Percentiles rank a stretch among this genome's conserved stretches.
Evolutionary conservation across 768 basidiomycete genomes (phyloP).

Genomic region (Candolleomyces aberdarensis): DNA sequence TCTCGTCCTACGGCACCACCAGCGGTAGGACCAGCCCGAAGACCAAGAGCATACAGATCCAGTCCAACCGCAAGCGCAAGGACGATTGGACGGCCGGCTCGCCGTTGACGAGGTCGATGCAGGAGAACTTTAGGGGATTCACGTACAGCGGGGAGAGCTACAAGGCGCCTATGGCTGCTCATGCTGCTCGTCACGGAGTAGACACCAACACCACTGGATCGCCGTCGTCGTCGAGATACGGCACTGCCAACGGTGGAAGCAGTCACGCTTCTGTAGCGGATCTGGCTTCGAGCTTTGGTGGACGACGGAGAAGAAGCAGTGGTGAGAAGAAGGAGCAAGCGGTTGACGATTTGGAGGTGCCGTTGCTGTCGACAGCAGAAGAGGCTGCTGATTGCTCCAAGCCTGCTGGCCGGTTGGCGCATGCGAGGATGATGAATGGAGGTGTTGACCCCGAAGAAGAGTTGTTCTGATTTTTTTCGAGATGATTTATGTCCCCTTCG

Average conservation of each 20-base stretch:
- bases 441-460: not conserved
- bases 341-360: constrained; percentile 49
- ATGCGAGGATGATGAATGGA: constrained; percentile 43
- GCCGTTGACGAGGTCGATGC: constrained; percentile 87
- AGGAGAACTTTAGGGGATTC: constrained; percentile 97
- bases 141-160: constrained; percentile 78
- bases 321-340: constrained; percentile 51
- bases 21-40: not conserved
- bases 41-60: constrained; percentile 50
- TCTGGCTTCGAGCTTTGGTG: constrained; percentile 4
- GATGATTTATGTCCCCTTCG: not conserved
- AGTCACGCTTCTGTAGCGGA: not conserved
- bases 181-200: constrained; percentile 22
- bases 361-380: constrained; percentile 64
- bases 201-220: constrained; percentile 19
- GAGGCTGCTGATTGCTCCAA: constrained; percentile 65
- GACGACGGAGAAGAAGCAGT: constrained; percentile 48
- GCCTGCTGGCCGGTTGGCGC: constrained; percentile 71
- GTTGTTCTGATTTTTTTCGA: not conserved
- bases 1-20: not conserved
- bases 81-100: constrained; percentile 44
- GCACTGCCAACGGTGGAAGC: not conserved
- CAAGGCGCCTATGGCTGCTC: constrained; percentile 35
- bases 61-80: constrained; percentile 36
- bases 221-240: not conserved